Percentiles rank a stretch among this genome's conserved stretches.
Evolutionary conservation across 805 yeast species (phyloP).

Genomic region (Starmerella davenportii): DNA sequence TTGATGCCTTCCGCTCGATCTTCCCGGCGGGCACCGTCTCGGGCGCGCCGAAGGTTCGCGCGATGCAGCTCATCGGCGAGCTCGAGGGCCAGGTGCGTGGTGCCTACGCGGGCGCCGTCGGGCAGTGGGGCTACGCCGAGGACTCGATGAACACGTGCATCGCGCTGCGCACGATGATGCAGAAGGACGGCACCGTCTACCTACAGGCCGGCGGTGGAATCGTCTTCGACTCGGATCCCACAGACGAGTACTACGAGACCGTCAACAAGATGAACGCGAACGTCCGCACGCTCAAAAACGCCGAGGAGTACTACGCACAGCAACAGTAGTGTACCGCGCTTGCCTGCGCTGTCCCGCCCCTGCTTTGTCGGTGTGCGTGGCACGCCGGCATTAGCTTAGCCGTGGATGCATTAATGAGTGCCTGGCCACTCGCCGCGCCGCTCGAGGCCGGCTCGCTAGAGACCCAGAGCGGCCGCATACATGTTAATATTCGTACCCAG

Average conservation of each 20-base stretch:
- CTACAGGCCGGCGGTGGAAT: slow-evolving; percentile 99
- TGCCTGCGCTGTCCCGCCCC: too few species aligned
- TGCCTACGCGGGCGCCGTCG: slow-evolving; percentile 97
- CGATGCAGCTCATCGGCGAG: slow-evolving; percentile 87
- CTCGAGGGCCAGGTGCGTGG: slow-evolving; percentile 86
- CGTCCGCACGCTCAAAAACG: slow-evolving; percentile 75
- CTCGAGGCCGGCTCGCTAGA: too few species aligned
- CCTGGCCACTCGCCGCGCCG: too few species aligned
- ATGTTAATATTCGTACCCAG: too few species aligned
- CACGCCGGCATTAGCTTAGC: too few species aligned
- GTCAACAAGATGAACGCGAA: slow-evolving; percentile 95
- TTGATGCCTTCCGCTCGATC: slow-evolving; percentile 92
- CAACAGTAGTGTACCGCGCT: too few species aligned
- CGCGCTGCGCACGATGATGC: slow-evolving; percentile 92
- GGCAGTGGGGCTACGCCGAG: slow-evolving; percentile 95
- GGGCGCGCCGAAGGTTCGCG: slow-evolving; percentile 95
- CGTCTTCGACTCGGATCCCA: slow-evolving; percentile 85
- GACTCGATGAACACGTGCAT: slow-evolving; percentile 92
- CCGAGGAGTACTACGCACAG: slow-evolving; percentile 37
- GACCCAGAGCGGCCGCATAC: too few species aligned
- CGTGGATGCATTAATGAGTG: too few species aligned
- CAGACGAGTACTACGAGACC: slow-evolving; percentile 89
- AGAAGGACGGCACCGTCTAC: slow-evolving; percentile 75
- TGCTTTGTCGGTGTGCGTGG: too few species aligned
- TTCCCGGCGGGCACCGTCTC: slow-evolving; percentile 99